Conservation (phyloP, 495 filamentous ascomycete genomes). For the Neurospora sp. region DNA sequence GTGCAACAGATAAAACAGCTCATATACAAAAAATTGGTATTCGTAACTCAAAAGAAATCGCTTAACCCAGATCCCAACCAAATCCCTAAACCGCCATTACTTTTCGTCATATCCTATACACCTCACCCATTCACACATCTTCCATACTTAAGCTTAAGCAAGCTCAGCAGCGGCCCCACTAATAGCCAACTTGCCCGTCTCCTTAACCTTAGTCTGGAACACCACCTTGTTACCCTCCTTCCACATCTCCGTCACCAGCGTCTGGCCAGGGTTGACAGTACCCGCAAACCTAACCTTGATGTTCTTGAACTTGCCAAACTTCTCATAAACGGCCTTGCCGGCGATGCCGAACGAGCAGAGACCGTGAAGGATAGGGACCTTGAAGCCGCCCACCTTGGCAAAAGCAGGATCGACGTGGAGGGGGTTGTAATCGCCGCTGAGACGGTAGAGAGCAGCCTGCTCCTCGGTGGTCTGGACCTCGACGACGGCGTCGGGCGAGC, state of each 20-base stretch:
- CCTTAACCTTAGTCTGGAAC: conserved; percentile 89
- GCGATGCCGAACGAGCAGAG: conserved; percentile 91
- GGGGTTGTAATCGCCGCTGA: conserved; percentile 84
- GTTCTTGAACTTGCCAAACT: conserved; percentile 78
- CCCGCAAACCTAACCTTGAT: conserved; percentile 96
- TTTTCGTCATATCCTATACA: neutral
- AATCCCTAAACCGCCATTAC: neutral
- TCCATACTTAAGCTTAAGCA: conserved; percentile 40
- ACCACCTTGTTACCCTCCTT: conserved; percentile 81
- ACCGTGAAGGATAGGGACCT: conserved; percentile 88
- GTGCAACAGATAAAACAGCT: neutral
- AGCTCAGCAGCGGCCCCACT: conserved; percentile 81
- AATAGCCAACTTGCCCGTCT: conserved; percentile 93
- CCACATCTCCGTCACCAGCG: conserved; percentile 96
- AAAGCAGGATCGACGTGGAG: conserved; percentile 94
- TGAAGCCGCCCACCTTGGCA: conserved; percentile 91
- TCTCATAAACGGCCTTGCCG: conserved; percentile 79
- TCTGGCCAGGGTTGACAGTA: conserved; percentile 87
- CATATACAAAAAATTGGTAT: neutral
- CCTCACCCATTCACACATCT: neutral
- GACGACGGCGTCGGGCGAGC: conserved; percentile 67
- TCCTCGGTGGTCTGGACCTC: conserved; percentile 89
- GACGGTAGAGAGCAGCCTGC: conserved; percentile 89
- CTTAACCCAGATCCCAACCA: neutral
- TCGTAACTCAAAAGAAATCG: neutral